phyloP scores from a whole-genome alignment of 1,284 basidiomycete genomes.

The Gymnopus androsaceus region DNA sequence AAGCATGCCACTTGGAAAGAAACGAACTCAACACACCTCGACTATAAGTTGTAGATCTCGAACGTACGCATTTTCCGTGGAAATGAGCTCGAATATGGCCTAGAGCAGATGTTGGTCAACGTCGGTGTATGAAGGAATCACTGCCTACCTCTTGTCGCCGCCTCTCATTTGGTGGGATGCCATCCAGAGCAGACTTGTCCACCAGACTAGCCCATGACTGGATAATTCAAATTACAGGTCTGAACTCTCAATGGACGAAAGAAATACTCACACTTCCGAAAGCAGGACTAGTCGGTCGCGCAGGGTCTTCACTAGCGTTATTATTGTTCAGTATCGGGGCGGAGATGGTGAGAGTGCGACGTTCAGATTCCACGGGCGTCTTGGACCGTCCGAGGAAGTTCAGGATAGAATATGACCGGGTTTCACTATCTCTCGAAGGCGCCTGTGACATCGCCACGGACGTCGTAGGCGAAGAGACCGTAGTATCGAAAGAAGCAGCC shows the following conservation, averaged over 20 bases:
- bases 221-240: background rate
- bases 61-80: constrained; percentile 86
- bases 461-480: constrained; percentile 30
- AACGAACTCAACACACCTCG: constrained; percentile 54
- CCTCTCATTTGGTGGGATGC: constrained; percentile 75
- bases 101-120: constrained; percentile 26
- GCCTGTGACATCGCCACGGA: constrained; percentile 26
- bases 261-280: constrained; percentile 66
- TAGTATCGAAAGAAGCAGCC: constrained; percentile 53
- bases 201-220: constrained; percentile 92
- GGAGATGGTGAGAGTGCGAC: constrained; percentile 51
- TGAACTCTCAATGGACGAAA: background rate
- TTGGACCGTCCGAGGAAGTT: constrained; percentile 57
- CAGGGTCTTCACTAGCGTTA: constrained; percentile 29
- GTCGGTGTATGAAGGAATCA: background rate
- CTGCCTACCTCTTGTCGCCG: constrained; percentile 78
- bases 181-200: constrained; percentile 77
- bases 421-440: constrained; percentile 30
- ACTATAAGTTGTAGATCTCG: constrained; percentile 89
- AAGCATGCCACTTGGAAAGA: background rate
- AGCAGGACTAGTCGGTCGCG: constrained; percentile 48
- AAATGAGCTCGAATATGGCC: constrained; percentile 91
- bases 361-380: constrained; percentile 38
- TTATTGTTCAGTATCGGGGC: constrained; percentile 49
- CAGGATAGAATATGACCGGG: constrained; percentile 45